These are phyloP conservation scores for Quercus tomentella DNA, from an alignment of 331 rosid species.

Conservation along the genomic window DNA sequence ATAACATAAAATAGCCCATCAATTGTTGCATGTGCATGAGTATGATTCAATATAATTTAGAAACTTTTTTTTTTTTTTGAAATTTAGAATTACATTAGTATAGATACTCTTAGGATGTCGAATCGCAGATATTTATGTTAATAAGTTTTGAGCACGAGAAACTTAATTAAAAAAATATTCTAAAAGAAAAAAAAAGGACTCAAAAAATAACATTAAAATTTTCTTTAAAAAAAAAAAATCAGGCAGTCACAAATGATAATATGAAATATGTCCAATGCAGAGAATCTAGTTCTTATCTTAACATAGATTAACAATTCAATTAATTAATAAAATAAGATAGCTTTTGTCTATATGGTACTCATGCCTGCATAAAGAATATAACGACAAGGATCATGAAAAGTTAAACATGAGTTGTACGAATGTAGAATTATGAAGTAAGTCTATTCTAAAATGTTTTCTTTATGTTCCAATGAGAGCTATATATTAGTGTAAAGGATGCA, in stretches of 20 bases:
- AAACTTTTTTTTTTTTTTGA: too few species aligned
- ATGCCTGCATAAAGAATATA: conserved; percentile 19
- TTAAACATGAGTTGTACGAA: background rate
- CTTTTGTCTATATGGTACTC: conserved; percentile 5
- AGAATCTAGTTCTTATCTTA: conserved; percentile 43
- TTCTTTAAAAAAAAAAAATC: too few species aligned
- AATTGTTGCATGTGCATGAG: too few species aligned
- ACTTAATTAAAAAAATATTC: background rate
- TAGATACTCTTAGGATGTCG: background rate
- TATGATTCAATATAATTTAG: too few species aligned
- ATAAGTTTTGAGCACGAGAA: conserved; percentile 20
- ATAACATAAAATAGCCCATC: too few species aligned
- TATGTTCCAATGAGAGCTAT: background rate
- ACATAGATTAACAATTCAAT: conserved; percentile 16
- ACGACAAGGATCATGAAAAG: conserved; percentile 24
- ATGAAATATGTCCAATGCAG: conserved; percentile 13
- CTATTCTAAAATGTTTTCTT: background rate
- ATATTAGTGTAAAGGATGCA: conserved; percentile 10
- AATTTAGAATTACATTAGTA: background rate
- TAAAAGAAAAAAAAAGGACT: background rate
- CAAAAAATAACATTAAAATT: background rate
- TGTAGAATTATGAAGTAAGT: background rate
- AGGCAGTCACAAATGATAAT: background rate
- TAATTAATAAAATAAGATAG: conserved; percentile 15
- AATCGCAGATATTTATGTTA: conserved; percentile 3